These are phyloP conservation scores for Salix arbutifolia DNA, from an alignment of 345 rosid genomes.

Conservation along the genomic window DNA sequence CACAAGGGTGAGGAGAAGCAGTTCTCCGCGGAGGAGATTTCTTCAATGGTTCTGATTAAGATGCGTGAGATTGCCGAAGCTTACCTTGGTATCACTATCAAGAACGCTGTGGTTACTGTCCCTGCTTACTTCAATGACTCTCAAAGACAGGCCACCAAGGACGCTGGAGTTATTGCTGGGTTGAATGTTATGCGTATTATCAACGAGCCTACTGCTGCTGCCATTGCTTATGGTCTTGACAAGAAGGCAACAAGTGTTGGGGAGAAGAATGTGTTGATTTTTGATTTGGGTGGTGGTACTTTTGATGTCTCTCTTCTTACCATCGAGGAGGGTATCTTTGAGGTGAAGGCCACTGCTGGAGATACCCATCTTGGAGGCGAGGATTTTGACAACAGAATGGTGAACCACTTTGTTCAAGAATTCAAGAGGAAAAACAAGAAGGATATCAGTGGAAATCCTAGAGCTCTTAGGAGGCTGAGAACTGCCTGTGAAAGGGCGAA, in stretches of 20 bases:
- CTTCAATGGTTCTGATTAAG: constrained; percentile 32
- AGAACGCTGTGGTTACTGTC: constrained; percentile 30
- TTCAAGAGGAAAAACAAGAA: constrained; percentile 44
- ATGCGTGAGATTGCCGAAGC: constrained; percentile 37
- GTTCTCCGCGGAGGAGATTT: constrained; percentile 31
- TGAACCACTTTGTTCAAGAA: constrained; percentile 46
- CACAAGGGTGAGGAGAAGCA: constrained; percentile 30
- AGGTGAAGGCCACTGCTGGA: constrained; percentile 29
- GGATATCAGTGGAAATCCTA: constrained; percentile 33
- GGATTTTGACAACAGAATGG: constrained; percentile 35
- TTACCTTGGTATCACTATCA: constrained; percentile 16
- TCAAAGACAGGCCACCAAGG: constrained; percentile 31
- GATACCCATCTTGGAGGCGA: constrained; percentile 33
- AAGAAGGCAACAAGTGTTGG: constrained; percentile 33
- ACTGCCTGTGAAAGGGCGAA: constrained; percentile 50
- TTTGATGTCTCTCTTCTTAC: constrained; percentile 28
- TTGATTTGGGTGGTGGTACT: constrained; percentile 32
- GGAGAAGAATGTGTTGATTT: constrained; percentile 30
- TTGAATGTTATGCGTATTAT: constrained; percentile 31
- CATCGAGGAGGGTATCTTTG: constrained; percentile 31
- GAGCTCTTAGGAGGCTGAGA: constrained; percentile 47
- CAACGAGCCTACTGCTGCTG: constrained; percentile 32
- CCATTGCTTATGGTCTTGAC: constrained; percentile 33
- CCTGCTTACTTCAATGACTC: constrained; percentile 35
- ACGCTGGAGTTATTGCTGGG: constrained; percentile 28